Base-by-base conservation (phyloP, 805 yeast genomes). In the Cyberlindnera lachancei region DNA sequence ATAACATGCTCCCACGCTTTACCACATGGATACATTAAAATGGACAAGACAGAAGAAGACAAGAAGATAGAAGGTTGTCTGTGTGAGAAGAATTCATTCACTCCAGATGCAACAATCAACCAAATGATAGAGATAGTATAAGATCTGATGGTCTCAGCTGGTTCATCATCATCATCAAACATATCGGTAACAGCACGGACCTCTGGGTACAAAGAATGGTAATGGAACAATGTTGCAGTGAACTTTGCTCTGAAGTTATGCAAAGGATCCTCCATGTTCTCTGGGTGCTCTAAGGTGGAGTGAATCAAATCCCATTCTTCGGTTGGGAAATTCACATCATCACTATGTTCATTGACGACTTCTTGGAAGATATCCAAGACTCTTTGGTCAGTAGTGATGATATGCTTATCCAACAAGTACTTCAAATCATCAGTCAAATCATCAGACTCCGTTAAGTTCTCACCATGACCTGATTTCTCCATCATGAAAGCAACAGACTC, bases 111-210 rank as follows among this genome's bases (percentile, higher is more conserved):
- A 18, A 75, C 52, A 11, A 68, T 57, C 15, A 69, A 55, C 78
- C 75, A 73, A 25, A 61, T 31, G 19, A 60, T 41, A 2, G 61
- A 64, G 11, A 64, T 37, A 17, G 54, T 36, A 38, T 62, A 63
- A 11, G 63, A 50, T 44, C 69, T 52, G 29, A 61, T 66, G 33
- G 75, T 68, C 57, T 71, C 75, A 40, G 66, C 65, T 5, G 72
- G 72, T 16, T 66, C 48, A 4, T 51, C 42, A 2, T 63, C 61
- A 46, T 73, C 75, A 46, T 73, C 77, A 20, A 59, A 40, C 20
- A 73, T 64, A 15, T 72, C 70, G 25, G 74, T 70, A 15, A 77
- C 69, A 18, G 82, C 70, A 52, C 85, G 65, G 15, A 77, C 83
- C 53, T 77, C 84, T 1, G 80, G 73, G 48, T 76, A 77, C 8